These are phyloP conservation scores for Aegle marmelos DNA, from an alignment of 345 rosid species.

Conservation along the genomic window DNA sequence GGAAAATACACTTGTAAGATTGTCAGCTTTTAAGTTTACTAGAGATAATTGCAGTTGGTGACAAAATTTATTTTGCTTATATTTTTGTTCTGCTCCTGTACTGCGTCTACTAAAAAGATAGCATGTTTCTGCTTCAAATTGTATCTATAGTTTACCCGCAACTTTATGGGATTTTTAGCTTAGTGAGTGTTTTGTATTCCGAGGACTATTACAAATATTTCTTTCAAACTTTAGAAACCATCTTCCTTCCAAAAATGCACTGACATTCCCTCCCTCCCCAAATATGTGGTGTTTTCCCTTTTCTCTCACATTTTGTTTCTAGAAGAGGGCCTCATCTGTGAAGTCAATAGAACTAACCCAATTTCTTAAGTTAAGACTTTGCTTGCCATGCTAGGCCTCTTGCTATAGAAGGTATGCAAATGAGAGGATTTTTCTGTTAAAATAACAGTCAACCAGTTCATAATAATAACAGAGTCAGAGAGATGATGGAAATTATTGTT, in stretches of 20 bases:
- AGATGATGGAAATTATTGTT: neutral
- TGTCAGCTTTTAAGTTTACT: neutral
- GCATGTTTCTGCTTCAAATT: neutral
- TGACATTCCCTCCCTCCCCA: neutral
- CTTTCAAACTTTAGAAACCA: no score
- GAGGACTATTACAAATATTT: neutral
- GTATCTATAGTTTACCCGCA: neutral
- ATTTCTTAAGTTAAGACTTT: neutral
- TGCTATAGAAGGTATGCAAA: neutral
- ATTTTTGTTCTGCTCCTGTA: neutral
- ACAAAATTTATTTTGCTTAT: neutral
- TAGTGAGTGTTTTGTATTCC: neutral
- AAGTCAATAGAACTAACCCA: neutral
- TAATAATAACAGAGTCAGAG: neutral
- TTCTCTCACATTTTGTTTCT: neutral
- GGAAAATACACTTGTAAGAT: constrained; percentile 79
- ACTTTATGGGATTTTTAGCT: neutral
- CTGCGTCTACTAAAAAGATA: neutral
- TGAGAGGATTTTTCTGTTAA: neutral
- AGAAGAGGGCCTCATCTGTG: neutral
- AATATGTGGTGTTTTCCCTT: neutral
- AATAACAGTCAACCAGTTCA: neutral
- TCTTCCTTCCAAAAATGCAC: neutral
- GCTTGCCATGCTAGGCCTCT: neutral
- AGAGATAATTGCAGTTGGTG: neutral